A percentile compares a stretch with the other conserved stretches of the same genome.
Evolutionary conservation across 1,284 basidiomycete species (phyloP).

Genomic region (Ceratobasidium sp.): DNA sequence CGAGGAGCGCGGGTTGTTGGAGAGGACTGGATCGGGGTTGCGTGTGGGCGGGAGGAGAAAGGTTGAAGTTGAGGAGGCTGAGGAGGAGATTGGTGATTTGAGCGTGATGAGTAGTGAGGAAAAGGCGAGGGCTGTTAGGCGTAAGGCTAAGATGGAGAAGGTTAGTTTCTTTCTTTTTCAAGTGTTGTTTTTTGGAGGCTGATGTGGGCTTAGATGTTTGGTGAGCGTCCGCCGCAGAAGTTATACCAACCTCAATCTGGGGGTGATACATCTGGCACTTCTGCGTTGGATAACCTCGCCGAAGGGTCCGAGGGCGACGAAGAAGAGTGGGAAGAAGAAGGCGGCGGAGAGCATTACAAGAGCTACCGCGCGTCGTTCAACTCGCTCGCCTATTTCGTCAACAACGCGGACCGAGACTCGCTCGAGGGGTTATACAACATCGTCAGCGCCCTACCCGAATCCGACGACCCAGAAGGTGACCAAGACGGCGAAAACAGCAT

Average conservation of each 20-base stretch:
- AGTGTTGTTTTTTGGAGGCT: slow-evolving; percentile 41
- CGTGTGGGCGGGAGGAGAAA: neutral
- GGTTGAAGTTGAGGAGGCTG: slow-evolving; percentile 30
- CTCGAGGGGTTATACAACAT: slow-evolving; percentile 80
- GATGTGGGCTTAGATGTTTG: slow-evolving; percentile 73
- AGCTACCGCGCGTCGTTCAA: slow-evolving; percentile 83
- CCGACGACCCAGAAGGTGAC: slow-evolving; percentile 51
- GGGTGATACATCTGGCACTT: slow-evolving; percentile 63
- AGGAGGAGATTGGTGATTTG: slow-evolving; percentile 49
- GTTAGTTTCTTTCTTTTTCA: slow-evolving; percentile 60
- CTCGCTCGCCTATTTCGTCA: slow-evolving; percentile 80
- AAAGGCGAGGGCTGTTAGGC: slow-evolving; percentile 72
- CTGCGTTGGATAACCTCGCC: slow-evolving; percentile 54
- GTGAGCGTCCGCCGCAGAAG: slow-evolving; percentile 79
- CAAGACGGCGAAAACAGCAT: slow-evolving; percentile 43
- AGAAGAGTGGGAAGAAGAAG: neutral
- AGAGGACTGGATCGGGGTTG: slow-evolving; percentile 42
- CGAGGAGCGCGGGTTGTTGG: too few species aligned
- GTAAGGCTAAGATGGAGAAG: slow-evolving; percentile 88
- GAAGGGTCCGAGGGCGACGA: slow-evolving; percentile 27
- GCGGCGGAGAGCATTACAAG: slow-evolving; percentile 62
- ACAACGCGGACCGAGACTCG: slow-evolving; percentile 79
- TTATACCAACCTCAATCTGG: slow-evolving; percentile 74
- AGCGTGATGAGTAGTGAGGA: slow-evolving; percentile 62
- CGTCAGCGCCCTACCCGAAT: slow-evolving; percentile 62